phyloP scores from a whole-genome alignment of 2,329 filamentous ascomycete genomes.

The Daldinia eschscholtzii region DNA sequence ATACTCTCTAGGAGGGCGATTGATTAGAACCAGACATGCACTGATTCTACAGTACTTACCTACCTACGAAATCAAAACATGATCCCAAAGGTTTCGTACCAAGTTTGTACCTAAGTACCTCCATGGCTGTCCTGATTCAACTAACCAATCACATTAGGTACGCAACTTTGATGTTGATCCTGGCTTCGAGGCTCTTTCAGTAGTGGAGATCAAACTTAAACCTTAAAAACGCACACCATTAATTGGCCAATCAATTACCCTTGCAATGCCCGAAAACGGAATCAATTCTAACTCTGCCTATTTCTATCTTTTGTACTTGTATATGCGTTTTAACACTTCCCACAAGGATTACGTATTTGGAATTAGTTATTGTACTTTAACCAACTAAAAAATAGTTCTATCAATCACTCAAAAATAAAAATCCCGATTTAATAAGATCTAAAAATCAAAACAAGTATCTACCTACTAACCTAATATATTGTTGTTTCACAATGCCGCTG shows the following conservation, averaged over 20 bases:
- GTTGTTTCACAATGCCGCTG: too few relatives aligned
- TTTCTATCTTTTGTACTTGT: not conserved
- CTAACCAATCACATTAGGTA: too few relatives aligned
- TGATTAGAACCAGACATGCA: not conserved
- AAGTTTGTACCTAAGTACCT: not conserved
- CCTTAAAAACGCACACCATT: not conserved
- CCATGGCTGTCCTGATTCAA: not conserved
- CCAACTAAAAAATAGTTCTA: too few relatives aligned
- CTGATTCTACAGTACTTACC: not conserved
- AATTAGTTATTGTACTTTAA: too few relatives aligned
- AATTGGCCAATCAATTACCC: slow-evolving; percentile 23
- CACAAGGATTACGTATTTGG: too few relatives aligned
- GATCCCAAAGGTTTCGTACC: not conserved
- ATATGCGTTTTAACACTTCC: too few relatives aligned
- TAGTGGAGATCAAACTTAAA: not conserved
- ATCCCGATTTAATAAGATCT: too few relatives aligned
- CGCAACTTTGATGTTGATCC: not conserved
- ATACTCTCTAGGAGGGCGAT: not conserved
- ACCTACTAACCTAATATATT: too few relatives aligned
- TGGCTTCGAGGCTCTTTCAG: slow-evolving; percentile 34
- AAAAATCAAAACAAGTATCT: too few relatives aligned
- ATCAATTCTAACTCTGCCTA: slow-evolving; percentile 11
- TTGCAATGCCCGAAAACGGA: slow-evolving; percentile 26
- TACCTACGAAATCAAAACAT: not conserved
- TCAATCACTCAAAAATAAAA: too few relatives aligned